A percentile compares a stretch with the other conserved stretches of the same genome.
These are phyloP conservation scores for Blastobotrys petasosporus DNA, from an alignment of 1,139 yeast species.

Conservation along the genomic window DNA sequence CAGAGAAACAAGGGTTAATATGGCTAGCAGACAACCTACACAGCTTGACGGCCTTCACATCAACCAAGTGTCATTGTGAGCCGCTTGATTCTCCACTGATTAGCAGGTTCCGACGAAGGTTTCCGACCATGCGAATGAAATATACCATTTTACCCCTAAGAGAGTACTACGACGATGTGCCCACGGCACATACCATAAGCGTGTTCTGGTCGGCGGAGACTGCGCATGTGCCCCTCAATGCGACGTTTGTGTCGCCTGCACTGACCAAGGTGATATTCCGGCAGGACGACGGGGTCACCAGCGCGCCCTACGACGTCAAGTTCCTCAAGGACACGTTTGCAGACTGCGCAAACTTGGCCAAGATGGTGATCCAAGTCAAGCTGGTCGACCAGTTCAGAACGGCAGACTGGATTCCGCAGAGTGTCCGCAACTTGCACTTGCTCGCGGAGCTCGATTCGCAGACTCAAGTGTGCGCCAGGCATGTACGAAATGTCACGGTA, in stretches of 20 bases:
- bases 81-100: conserved; percentile 9
- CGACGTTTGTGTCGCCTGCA: conserved; percentile 4
- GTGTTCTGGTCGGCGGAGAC: conserved; percentile 10
- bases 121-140: background rate
- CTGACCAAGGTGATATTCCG: conserved; percentile 7
- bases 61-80: conserved; percentile 7
- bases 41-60: background rate
- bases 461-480: conserved; percentile 3
- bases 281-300: conserved; percentile 7
- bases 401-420: conserved; percentile 7
- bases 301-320: conserved; percentile 9
- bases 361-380: conserved; percentile 7
- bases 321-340: conserved; percentile 6
- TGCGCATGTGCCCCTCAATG: conserved; percentile 4
- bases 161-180: conserved; percentile 8
- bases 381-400: conserved; percentile 6
- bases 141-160: conserved; percentile 5
- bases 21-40: conserved; percentile 2
- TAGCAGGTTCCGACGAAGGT: background rate
- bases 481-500: conserved; percentile 1
- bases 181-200: conserved; percentile 6
- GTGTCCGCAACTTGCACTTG: conserved; percentile 5
- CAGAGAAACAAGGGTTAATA: conserved; percentile 2
- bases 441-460: conserved; percentile 5
- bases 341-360: conserved; percentile 8